Base-by-base conservation (phyloP, 2,329 filamentous ascomycete genomes). In the Diaporthe sp. region DNA sequence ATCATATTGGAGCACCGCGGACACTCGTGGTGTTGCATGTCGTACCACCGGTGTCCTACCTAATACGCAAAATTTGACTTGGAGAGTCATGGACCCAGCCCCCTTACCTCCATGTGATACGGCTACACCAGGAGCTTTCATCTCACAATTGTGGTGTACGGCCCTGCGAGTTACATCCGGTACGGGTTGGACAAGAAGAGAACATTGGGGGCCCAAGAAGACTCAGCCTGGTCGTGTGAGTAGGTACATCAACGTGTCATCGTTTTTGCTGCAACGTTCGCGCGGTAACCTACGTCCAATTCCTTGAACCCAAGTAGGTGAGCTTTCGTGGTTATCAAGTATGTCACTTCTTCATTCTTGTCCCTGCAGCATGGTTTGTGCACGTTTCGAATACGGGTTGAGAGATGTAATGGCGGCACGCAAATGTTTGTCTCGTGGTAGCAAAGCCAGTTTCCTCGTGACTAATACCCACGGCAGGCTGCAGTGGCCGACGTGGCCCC, bases 1-100 rank as follows among this genome's bases (percentile, higher is more conserved):
- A 3, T 2, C 10, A 1, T 19, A 4, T 44, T 0, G 4, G 17
- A 13, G 6, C 42, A 44, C 13, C 15, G 1, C 17, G 15, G 2
- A 44, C 17, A 44, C 1, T 44, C 42, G 42, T 44, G 42, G 15
- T 44, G 15, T 7, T 44, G 15, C 3, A 19, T 44, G 10, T 15
- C 17, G 1, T 5, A 2, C 6, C 13, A 44, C 42, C 7, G 42
- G 42, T 15, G 42, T 44, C 15, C 15, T 44, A 19, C 42, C 15
- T 44, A 4, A 44, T 2, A 44, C 15, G 42, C 42, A 44, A 44
- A 4, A 4, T 44, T 6, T 44, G 15, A 44, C 1, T 19, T 44
- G 42, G 42, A 19, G 15, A 49, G 17, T 13, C 37, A 22, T 22
- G 44, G 3, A 10, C 44, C 44, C 17, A 22, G 44, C 19, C 7